Base-by-base conservation (phyloP, 2,329 filamentous ascomycete species). In the Amauroascus niger region DNA sequence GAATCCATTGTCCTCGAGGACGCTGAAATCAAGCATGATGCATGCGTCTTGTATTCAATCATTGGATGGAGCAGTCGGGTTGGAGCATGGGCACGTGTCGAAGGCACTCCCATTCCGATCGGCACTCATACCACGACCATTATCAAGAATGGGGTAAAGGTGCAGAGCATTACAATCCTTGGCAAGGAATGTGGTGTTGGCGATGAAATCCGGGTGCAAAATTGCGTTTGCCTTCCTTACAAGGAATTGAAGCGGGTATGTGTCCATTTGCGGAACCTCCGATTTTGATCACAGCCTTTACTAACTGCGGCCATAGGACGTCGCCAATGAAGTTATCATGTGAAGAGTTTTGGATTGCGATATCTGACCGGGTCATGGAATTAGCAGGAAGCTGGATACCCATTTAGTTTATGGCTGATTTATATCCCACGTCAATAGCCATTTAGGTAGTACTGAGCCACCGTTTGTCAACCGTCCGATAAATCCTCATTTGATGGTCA, bases 71-170 rank as follows among this genome's bases (percentile, higher is more conserved):
- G 86, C 72, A 94, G 89, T 76, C 87, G 88, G 58, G 84, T 98
- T 14, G 93, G 93, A 58, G 88, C 91, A n/a, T 98, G 93, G 93
- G 90, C 93, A 50, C 86, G 93, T 69, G 91, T 98, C 24, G 93
- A 98, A 73, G 93, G 93, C 52, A 95, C 89, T 0, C 90, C 91
- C 0, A 94, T 87, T 14, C 86, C 90, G 0, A 82, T 88, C 53
- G 84, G 80, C 50, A 95, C 86, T 75, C 91, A 97, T 75, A 87
- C 82, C 52, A 97, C 91, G 13, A 95, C 86, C 73, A 89, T 97
- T 64, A 79, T 97, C 71, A 97, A 96, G 81, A 95, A 96, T 65
- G 93, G 93, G 49, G 84, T 97, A 71, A 97, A 97, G 78, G 93
- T 98, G 49, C 93, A 97, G 78, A 95, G 88, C 71, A 93, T 97